Evolutionary conservation across 2,329 filamentous ascomycete genomes (phyloP).

Genomic region (Fusarium napiforme): DNA sequence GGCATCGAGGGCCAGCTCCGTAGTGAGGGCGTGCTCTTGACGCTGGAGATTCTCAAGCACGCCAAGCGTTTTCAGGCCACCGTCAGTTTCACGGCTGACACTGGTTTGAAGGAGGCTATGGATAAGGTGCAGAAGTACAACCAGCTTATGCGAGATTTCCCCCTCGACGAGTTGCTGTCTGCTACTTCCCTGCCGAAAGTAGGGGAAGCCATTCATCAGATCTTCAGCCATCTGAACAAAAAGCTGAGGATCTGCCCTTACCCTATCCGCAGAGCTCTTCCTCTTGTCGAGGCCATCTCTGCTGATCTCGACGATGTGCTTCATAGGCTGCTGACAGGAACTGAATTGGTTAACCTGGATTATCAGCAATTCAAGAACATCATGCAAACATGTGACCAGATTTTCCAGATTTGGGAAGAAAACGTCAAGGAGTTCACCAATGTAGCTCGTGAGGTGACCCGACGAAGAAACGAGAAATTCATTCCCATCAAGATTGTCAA

Average conservation of each 20-base stretch:
- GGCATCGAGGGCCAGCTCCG: slow-evolving; percentile 89
- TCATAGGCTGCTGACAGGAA: slow-evolving; percentile 85
- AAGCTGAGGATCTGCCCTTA: slow-evolving; percentile 97
- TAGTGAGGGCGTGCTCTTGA: slow-evolving; percentile 89
- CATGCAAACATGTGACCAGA: slow-evolving; percentile 84
- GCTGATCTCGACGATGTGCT: slow-evolving; percentile 89
- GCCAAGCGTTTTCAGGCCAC: slow-evolving; percentile 98
- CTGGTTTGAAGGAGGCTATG: slow-evolving; percentile 93
- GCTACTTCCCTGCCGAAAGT: slow-evolving; percentile 90
- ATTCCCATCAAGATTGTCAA: slow-evolving; percentile 97
- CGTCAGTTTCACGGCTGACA: slow-evolving; percentile 96
- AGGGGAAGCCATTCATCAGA: slow-evolving; percentile 86
- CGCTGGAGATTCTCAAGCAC: slow-evolving; percentile 93
- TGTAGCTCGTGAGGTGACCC: slow-evolving; percentile 92
- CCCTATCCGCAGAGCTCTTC: slow-evolving; percentile 88
- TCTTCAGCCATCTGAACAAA: slow-evolving; percentile 96
- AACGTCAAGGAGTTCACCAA: slow-evolving; percentile 98
- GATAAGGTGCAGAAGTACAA: slow-evolving; percentile 99
- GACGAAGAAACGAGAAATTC: slow-evolving; percentile 95
- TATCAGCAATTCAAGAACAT: slow-evolving; percentile 89
- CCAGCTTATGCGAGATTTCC: slow-evolving; percentile 97
- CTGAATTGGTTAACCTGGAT: slow-evolving; percentile 89
- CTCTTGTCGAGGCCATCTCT: slow-evolving; percentile 96
- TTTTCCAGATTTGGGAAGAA: slow-evolving; percentile 95
- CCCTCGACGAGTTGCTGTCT: slow-evolving; percentile 91